Evolutionary conservation across 371 early-diverging fungal species (phyloP).

Genomic region (Syncephalastrum racemosum): DNA sequence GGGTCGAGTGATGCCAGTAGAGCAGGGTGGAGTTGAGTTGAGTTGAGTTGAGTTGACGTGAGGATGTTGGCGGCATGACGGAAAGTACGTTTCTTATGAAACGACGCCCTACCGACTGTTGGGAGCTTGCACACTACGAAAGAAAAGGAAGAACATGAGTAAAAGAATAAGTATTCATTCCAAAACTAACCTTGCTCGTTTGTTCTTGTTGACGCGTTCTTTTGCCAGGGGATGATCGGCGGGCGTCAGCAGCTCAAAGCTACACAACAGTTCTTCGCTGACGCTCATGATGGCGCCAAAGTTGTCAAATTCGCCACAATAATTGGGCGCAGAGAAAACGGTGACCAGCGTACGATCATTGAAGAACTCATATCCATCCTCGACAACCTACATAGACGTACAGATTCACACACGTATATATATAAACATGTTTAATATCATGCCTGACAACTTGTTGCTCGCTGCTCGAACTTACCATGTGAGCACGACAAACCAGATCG

Average conservation of each 20-base stretch:
- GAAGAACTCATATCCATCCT: constrained; percentile 99
- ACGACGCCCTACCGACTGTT: too few relatives aligned
- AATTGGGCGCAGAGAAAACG: constrained; percentile 97
- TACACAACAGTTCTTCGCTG: constrained; percentile 89
- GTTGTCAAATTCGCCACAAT: constrained; percentile 99
- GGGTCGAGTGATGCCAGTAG: too few relatives aligned
- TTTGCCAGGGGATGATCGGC: constrained; percentile 45
- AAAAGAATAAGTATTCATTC: neutral
- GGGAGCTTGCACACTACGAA: too few relatives aligned
- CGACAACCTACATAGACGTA: constrained; percentile 68
- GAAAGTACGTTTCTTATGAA: too few relatives aligned
- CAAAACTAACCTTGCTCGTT: constrained; percentile 14
- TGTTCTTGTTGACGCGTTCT: constrained; percentile 20
- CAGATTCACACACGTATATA: too few relatives aligned
- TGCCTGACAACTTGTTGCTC: neutral
- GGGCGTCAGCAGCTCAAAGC: constrained; percentile 66
- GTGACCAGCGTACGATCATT: constrained; percentile 94
- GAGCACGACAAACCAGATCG: constrained; percentile 96
- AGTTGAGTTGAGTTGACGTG: too few relatives aligned
- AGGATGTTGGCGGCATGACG: too few relatives aligned
- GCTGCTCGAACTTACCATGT: constrained; percentile 58
- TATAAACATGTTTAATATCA: neutral
- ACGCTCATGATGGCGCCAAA: constrained; percentile 96
- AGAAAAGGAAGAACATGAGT: too few relatives aligned
- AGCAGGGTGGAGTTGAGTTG: too few relatives aligned